Conservation (phyloP, 805 yeast species). For the Priceomyces haplophilus region DNA sequence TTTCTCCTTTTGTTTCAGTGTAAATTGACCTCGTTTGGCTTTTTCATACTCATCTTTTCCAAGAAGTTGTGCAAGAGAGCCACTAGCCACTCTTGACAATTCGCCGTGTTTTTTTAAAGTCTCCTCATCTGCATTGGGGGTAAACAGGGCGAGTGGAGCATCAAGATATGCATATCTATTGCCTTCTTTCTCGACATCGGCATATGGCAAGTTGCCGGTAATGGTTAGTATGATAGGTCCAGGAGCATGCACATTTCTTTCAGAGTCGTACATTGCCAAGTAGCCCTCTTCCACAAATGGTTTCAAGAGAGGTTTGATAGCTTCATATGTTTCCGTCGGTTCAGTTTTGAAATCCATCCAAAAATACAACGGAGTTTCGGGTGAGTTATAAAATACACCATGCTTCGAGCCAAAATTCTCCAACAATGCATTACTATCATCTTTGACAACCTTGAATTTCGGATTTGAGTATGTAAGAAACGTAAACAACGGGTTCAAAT, state of each 20-base stretch:
- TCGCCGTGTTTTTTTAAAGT: constrained; percentile 21
- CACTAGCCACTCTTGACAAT: constrained; percentile 41
- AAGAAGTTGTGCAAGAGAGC: constrained; percentile 35
- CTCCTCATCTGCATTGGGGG: constrained; percentile 17
- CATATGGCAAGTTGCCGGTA: constrained; percentile 63
- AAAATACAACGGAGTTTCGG: constrained; percentile 52
- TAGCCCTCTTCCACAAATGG: constrained; percentile 48
- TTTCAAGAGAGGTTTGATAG: constrained; percentile 43
- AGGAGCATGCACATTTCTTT: constrained; percentile 26
- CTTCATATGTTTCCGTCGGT: constrained; percentile 46
- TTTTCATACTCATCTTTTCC: constrained; percentile 17
- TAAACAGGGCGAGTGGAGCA: constrained; percentile 44
- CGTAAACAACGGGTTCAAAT: constrained; percentile 50
- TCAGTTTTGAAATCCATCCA: constrained; percentile 64
- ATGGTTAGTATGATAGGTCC: constrained; percentile 63
- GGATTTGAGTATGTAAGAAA: constrained; percentile 51
- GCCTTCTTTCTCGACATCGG: constrained; percentile 21
- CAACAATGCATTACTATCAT: constrained; percentile 10
- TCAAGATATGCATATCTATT: constrained; percentile 48
- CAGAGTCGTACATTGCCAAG: constrained; percentile 47
- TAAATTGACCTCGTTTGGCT: constrained; percentile 26
- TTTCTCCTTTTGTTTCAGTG: constrained; percentile 24
- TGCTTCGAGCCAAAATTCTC: constrained; percentile 18
- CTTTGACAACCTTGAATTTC: constrained; percentile 8
- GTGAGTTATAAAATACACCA: constrained; percentile 41